A percentile compares a stretch with the other conserved stretches of the same genome.
Conservation (phyloP, 2,329 filamentous ascomycete genomes). For the Curvularia spicifera region DNA sequence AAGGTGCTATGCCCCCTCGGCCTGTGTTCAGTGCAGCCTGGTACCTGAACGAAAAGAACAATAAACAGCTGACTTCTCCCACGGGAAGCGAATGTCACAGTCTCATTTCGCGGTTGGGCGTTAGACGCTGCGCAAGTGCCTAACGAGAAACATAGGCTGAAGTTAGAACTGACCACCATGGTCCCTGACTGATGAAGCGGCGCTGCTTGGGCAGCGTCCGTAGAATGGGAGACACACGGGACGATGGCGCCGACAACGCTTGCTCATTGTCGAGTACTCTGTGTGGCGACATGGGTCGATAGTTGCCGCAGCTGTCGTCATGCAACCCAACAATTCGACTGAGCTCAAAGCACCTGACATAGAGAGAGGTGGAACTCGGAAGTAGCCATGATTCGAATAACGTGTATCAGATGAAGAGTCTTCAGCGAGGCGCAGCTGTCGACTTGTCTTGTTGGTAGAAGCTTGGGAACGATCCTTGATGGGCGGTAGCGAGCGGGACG, state of each 20-base stretch:
- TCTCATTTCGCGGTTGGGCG: slow-evolving; percentile 3
- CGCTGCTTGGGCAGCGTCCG: slow-evolving; percentile 19
- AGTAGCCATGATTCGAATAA: slow-evolving; percentile 16
- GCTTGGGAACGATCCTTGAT: slow-evolving; percentile 16
- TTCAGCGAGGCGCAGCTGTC: slow-evolving; percentile 22
- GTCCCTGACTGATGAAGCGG: slow-evolving; percentile 7
- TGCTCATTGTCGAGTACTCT: slow-evolving; percentile 7
- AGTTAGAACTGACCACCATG: slow-evolving; percentile 21
- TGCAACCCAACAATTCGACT: slow-evolving; percentile 17
- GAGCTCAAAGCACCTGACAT: slow-evolving; percentile 17
- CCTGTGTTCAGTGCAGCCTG: neutral
- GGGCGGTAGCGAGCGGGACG: slow-evolving; percentile 23
- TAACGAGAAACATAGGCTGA: slow-evolving; percentile 12
- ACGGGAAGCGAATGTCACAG: neutral
- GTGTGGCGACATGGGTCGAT: slow-evolving; percentile 19
- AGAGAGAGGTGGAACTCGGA: slow-evolving; percentile 4
- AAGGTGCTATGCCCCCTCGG: slow-evolving; percentile 7
- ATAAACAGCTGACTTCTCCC: neutral
- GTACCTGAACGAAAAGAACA: neutral
- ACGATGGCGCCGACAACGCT: slow-evolving; percentile 19
- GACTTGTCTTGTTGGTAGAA: slow-evolving; percentile 11
- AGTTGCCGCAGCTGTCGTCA: slow-evolving; percentile 22
- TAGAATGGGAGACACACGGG: slow-evolving; percentile 15
- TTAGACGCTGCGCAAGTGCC: slow-evolving; percentile 5
- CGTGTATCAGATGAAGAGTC: slow-evolving; percentile 15